Evolutionary conservation across 164 flowering plant genomes (phyloP).

Genomic region (Akebia trifoliata): DNA sequence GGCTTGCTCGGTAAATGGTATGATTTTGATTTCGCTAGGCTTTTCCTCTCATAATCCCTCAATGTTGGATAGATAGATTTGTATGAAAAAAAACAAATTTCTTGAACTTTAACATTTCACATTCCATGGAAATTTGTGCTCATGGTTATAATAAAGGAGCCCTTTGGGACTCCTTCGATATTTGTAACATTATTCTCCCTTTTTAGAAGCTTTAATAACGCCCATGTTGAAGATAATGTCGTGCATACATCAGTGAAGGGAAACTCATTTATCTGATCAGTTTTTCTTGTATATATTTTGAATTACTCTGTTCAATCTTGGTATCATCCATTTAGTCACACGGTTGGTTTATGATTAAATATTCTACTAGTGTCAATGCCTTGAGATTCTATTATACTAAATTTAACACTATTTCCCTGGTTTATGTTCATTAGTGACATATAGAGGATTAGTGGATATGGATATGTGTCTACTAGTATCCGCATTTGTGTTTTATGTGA

Average conservation of each 20-base stretch:
- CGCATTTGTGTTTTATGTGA: no score
- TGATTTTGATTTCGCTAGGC: constrained; percentile 13
- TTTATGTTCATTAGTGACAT: no score
- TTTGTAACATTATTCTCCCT: constrained; percentile 7
- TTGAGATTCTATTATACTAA: no score
- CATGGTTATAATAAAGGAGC: constrained; percentile 6
- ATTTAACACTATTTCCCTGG: no score
- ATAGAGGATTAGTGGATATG: no score
- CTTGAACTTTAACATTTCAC: constrained; percentile 9
- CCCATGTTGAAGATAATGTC: constrained; percentile 9
- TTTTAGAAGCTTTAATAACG: constrained; percentile 2
- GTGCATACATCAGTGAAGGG: not conserved
- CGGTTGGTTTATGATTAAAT: no score
- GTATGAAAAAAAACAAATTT: constrained; percentile 14
- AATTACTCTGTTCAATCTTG: no score
- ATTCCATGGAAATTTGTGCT: constrained; percentile 6
- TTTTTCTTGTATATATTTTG: no score
- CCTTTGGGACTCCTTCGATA: constrained; percentile 5
- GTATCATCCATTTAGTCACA: no score
- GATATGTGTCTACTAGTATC: no score
- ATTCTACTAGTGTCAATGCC: no score
- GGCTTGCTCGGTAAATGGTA: constrained; percentile 10
- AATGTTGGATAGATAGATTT: constrained; percentile 12
- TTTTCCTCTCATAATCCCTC: constrained; percentile 9
- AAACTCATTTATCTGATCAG: not conserved